These are phyloP conservation scores for Cercospora citrullina DNA, from an alignment of 2,329 filamentous ascomycete genomes.

Conservation along the genomic window DNA sequence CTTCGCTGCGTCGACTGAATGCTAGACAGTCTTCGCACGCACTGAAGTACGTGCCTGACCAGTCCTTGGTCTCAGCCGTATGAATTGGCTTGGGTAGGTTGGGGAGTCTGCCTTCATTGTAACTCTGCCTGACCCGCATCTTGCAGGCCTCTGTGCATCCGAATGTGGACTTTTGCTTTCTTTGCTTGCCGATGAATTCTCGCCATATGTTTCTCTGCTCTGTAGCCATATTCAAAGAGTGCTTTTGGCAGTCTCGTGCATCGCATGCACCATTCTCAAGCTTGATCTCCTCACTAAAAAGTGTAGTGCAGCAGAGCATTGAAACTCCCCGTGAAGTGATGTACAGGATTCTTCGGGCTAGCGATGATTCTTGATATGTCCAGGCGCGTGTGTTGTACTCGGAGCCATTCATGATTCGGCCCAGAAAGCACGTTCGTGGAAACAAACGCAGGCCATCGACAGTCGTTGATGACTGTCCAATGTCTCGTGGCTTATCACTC, in stretches of 20 bases:
- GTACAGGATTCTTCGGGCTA: background rate
- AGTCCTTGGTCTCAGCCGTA: background rate
- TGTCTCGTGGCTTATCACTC: background rate
- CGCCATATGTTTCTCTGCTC: background rate
- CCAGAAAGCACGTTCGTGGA: background rate
- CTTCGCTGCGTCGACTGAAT: background rate
- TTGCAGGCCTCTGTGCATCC: background rate
- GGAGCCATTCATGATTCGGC: background rate
- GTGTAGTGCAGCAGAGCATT: background rate
- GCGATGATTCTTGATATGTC: background rate
- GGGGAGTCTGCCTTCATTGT: background rate
- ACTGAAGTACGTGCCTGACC: background rate
- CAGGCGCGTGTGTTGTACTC: background rate
- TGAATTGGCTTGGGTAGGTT: background rate
- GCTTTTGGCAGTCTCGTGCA: background rate
- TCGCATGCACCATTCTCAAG: background rate
- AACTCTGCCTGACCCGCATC: background rate
- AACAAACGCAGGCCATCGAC: background rate
- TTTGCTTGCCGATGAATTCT: constrained; percentile 1
- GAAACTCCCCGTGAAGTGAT: background rate
- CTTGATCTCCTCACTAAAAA: background rate
- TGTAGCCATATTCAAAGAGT: background rate
- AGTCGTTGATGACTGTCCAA: background rate
- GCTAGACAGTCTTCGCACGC: background rate
- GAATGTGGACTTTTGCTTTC: background rate